Base-by-base conservation (phyloP, 1,139 yeast genomes). In the Lodderomyces metapsilosis region DNA sequence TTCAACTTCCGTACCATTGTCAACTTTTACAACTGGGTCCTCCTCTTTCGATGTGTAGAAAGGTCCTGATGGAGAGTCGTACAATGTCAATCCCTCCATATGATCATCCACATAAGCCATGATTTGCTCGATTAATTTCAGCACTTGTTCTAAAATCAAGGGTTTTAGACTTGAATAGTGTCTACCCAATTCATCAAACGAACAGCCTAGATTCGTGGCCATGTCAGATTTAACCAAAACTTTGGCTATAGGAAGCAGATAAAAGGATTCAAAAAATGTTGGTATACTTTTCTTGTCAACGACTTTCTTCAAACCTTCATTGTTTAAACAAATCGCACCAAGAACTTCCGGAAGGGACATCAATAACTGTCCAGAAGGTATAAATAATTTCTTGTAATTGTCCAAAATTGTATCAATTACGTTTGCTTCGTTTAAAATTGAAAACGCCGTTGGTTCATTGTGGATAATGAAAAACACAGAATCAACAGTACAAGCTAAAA, bases 371-470 rank as follows among this genome's bases (percentile, higher is more conserved):
- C 78, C 68, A 12, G 83, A 76, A 8, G 84, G 84, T 28, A 78
- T 63, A 49, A 82, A 66, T 47, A 81, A 69, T 25, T 59, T 49
- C 34, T 64, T 64, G 64, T 85, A 79, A 52, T 78, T 69, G 43
- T 76, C 74, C 39, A 89, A 59, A 31, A 89, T 73, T 1, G 79
- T 67, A 40, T 85, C 86, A 32, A 89, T 78, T 1, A 88, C 80
- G 1, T 80, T 78, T 0, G 95, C 86, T 58, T 91, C 98, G 39
- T 79, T 82, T 52, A 91, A 72, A 38, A 91, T 84, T 2, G 88
- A 76, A 55, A 77, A 89, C 3, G 96, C 88, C 0, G 97, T 88
- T 3, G 98, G 96, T 54, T 91, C 98, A 51, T 86, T 87, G 57
- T 91, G 94, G 37, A 91, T 80, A 49, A 89, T 87, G 25, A 78